These are phyloP conservation scores for Vicia sativa DNA, from an alignment of 306 rosid genomes.

Conservation along the genomic window DNA sequence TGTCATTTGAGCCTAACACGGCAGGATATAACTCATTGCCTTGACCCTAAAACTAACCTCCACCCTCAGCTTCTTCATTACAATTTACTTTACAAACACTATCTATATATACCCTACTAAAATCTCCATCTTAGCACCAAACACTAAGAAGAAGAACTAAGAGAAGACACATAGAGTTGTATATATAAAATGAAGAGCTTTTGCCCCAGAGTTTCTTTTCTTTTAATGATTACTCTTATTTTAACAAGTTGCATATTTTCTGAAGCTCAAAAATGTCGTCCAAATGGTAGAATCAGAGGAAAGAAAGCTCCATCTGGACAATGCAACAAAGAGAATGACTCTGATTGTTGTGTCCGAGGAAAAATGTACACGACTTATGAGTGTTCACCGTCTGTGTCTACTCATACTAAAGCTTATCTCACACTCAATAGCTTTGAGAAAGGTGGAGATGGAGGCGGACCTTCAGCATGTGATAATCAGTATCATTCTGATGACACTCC, in stretches of 20 bases:
- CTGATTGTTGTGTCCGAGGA: conserved; percentile 47
- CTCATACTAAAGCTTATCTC: conserved; percentile 45
- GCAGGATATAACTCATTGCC: too few relatives aligned
- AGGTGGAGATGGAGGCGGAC: conserved; percentile 56
- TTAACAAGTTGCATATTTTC: too few relatives aligned
- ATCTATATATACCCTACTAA: background rate
- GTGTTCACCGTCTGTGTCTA: conserved; percentile 46
- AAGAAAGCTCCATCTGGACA: background rate
- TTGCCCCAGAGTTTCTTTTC: background rate
- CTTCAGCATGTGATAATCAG: conserved; percentile 50
- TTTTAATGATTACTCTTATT: background rate
- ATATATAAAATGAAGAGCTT: conserved; percentile 20
- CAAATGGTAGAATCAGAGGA: background rate
- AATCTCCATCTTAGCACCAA: background rate
- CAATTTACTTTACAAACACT: too few relatives aligned
- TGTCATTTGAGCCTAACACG: too few relatives aligned
- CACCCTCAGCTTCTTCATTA: too few relatives aligned
- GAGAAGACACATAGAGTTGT: background rate
- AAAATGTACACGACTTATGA: conserved; percentile 40
- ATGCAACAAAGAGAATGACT: conserved; percentile 1
- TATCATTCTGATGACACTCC: conserved; percentile 45
- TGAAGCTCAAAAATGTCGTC: conserved; percentile 19
- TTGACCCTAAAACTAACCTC: too few relatives aligned
- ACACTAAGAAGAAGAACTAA: background rate
- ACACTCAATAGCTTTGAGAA: conserved; percentile 51